Base-by-base conservation (phyloP, 1,284 basidiomycete genomes). In the Apiotrichum gracile region DNA sequence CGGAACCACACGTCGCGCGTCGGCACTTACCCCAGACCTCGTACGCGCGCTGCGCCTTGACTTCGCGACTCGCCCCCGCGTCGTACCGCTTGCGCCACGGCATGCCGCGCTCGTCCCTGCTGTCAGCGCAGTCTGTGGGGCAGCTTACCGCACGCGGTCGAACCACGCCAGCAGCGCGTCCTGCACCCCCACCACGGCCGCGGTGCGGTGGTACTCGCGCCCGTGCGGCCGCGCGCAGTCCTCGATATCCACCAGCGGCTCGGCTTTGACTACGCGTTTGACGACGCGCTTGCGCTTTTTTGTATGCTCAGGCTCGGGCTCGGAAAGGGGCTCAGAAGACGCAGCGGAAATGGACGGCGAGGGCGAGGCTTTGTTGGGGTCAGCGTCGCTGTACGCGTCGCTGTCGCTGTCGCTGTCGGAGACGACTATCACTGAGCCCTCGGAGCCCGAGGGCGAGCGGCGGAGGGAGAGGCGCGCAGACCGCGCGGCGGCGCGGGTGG, bases 21-120 rank as follows among this genome's bases (percentile, higher is more conserved):
- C 5, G 7, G 2, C 3, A n/a, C 40, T 21, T 22, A 51, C 24
- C 45, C 61, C 73, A 35, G 40, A 74, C 70, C 63, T 77, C 74
- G 45, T 77, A 76, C 21, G 74, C 74, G 24, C 74, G 55, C 54
- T 77, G 75, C 1, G 68, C 73, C 55, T 72, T 70, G 40, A 65
- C 64, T 29, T 68, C 63, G 35, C 61, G 57, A 6, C 50, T 64
- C 45, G 63, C 27, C 1, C 24, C 38, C 3, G 57, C 51, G 39
- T 70, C 64, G 54, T 71, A 74, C 17, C 52, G 42, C 49, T 73
- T 72, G 21, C 73, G 55, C 75, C 75, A 77, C 5, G 75, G 75
- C 75, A 77, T 77, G 5, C 63, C 66, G 40, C 74, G 61, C 29
- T 65, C 66, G 40, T 74, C 72, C 22, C 72, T 71, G 35, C 16